phyloP scores from a whole-genome alignment of 2,329 filamentous ascomycete genomes.

The Colletotrichum siamense region DNA sequence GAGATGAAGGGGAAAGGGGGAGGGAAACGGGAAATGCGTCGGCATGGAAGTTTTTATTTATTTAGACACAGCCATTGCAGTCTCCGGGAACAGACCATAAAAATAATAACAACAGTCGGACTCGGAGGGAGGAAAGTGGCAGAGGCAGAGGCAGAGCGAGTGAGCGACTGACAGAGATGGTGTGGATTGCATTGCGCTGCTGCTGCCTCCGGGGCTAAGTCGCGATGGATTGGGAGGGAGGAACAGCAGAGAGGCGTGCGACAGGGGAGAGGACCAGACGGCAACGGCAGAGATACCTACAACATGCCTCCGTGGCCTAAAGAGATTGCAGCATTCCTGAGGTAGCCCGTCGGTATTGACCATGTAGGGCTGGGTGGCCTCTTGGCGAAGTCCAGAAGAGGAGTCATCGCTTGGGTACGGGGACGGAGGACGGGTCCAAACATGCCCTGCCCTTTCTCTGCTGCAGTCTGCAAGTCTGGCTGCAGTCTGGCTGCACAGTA shows the following conservation, averaged over 20 bases:
- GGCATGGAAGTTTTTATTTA: constrained; percentile 16
- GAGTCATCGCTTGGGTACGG: constrained; percentile 6
- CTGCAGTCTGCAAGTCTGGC: not conserved
- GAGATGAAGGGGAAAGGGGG: constrained; percentile 4
- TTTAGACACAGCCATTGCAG: constrained; percentile 16
- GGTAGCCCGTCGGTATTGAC: constrained; percentile 12
- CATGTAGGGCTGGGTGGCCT: constrained; percentile 16
- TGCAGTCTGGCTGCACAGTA: not conserved
- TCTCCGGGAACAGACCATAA: not conserved
- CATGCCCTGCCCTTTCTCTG: not conserved
- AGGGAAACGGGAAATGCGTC: constrained; percentile 1
- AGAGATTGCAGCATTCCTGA: constrained; percentile 19
- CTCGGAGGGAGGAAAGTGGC: not conserved
- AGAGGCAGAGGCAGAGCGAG: not conserved
- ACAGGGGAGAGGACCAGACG: not conserved
- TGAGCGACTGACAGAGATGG: not conserved
- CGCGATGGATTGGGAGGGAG: constrained; percentile 13
- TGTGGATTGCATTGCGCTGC: constrained; percentile 18
- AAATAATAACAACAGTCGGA: not conserved
- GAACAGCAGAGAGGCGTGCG: not conserved
- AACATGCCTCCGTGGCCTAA: not conserved
- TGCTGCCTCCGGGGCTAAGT: constrained; percentile 18
- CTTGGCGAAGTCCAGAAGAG: not conserved
- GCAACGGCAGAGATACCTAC: constrained; percentile 12
- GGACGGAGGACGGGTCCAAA: not conserved